phyloP scores from a whole-genome alignment of 1,139 yeast genomes.

The Suhomyces bribrorum region DNA sequence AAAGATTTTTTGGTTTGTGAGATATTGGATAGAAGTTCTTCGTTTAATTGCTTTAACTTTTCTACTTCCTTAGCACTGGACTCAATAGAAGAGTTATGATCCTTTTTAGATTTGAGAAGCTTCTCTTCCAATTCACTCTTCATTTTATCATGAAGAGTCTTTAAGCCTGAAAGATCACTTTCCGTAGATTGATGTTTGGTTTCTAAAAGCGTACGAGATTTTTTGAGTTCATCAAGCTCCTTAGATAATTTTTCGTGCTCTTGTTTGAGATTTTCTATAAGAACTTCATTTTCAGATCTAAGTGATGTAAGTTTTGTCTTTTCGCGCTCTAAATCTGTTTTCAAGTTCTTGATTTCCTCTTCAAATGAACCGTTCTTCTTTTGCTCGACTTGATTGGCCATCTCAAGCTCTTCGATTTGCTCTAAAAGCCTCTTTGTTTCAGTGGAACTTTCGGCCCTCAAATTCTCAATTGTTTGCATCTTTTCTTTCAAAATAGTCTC shows the following conservation, averaged over 20 bases:
- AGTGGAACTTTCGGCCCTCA: neutral
- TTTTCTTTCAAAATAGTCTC: slow-evolving; percentile 14
- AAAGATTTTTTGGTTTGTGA: neutral
- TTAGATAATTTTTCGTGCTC: slow-evolving; percentile 3
- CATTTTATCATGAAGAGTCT: slow-evolving; percentile 9
- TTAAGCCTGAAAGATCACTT: slow-evolving; percentile 2
- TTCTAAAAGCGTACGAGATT: slow-evolving; percentile 3
- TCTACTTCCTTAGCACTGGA: neutral
- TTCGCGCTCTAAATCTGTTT: slow-evolving; percentile 6
- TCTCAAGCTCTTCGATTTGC: slow-evolving; percentile 3
- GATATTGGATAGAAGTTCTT: too few relatives aligned
- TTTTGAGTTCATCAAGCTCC: slow-evolving; percentile 2
- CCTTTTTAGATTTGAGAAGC: neutral
- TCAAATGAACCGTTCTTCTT: slow-evolving; percentile 17
- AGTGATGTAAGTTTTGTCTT: neutral
- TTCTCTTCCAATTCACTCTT: slow-evolving; percentile 8
- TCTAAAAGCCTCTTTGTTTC: neutral
- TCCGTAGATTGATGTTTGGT: neutral
- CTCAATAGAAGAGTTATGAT: neutral
- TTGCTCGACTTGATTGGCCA: slow-evolving; percentile 3
- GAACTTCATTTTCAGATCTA: neutral
- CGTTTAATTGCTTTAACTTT: neutral
- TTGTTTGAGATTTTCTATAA: slow-evolving; percentile 22
- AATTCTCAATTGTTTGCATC: neutral
- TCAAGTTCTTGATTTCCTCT: slow-evolving; percentile 14